These are phyloP conservation scores for Pestalotiopsis sp. DNA, from an alignment of 2,329 filamentous ascomycete genomes.

Conservation along the genomic window DNA sequence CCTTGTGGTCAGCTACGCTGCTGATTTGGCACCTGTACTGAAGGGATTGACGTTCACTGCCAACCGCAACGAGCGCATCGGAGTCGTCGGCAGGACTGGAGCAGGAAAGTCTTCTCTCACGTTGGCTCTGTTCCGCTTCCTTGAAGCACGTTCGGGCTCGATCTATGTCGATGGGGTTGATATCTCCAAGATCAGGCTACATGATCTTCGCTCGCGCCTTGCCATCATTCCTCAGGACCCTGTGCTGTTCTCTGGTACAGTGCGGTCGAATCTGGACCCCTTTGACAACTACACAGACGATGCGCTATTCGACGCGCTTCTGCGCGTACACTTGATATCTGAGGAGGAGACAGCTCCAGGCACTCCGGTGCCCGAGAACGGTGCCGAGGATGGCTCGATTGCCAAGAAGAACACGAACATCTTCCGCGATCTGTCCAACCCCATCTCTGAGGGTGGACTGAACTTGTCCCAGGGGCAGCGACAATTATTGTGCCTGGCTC, in stretches of 20 bases:
- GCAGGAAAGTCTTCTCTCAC: conserved; percentile 79
- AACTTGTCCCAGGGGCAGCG: conserved; percentile 79
- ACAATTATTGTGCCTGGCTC: conserved; percentile 75
- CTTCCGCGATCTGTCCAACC: conserved; percentile 64
- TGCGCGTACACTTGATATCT: conserved; percentile 68
- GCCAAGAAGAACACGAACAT: conserved; percentile 62
- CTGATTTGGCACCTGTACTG: conserved; percentile 71
- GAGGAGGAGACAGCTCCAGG: conserved; percentile 42
- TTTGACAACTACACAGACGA: conserved; percentile 71
- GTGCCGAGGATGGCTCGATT: conserved; percentile 31
- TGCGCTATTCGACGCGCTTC: conserved; percentile 70
- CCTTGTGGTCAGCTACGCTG: conserved; percentile 72
- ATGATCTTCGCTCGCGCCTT: conserved; percentile 72
- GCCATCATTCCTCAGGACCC: conserved; percentile 84
- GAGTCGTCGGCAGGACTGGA: conserved; percentile 78
- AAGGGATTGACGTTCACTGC: conserved; percentile 71
- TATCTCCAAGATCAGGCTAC: conserved; percentile 71
- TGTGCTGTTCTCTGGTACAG: conserved; percentile 78
- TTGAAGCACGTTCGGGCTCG: conserved; percentile 68
- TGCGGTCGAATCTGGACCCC: conserved; percentile 77
- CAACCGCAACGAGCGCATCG: conserved; percentile 69
- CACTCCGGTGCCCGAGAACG: conserved; percentile 29
- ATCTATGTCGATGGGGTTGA: conserved; percentile 76
- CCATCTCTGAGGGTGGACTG: conserved; percentile 71
- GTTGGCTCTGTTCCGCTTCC: conserved; percentile 76